Evolutionary conservation across 2,329 filamentous ascomycete genomes (phyloP), one percentile per base, ranked within the genome.

Genomic region (Aspergillus novofumigatus): DNA sequence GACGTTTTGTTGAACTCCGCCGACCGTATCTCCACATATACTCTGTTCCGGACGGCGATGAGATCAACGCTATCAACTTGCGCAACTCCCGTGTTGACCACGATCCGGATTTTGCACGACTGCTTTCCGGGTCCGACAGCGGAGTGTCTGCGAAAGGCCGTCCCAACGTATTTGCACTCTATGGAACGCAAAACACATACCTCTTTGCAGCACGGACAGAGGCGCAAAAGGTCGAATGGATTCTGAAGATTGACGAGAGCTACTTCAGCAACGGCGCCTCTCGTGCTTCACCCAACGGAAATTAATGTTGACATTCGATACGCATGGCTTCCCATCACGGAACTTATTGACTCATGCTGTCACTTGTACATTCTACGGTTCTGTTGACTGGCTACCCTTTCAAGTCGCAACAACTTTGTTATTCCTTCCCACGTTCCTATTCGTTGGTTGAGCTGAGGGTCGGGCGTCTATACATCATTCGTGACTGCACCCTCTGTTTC

Each of bases 161-260:
- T 66, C 82, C 86, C 3, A 88, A 89, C 63, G 90, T 97, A 44
- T 99, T 96, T 81, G 94, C 94, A 11, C 85, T 99, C 52, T 99
- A 97, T 70, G 93, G 91, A 45, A 90, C 89, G 58, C 89, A 94
- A 72, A 97, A 97, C 74, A 96, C 92, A 32, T 99, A 92, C 84
- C 81, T 99, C 44, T 97, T 99, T 73, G 91, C 92, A 14, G 90
- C 92, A 25, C 83, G 92, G 57, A 93, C 86, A 67, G 93, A 97
- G 77, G 83, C 87, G 51, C 92, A 97, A 74, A 96, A 97, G 80
- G 88, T 92, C 65, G 94, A 97, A 72, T 99, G 94, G 94, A 96
- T 99, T 65, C 84, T 95, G 74, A 88, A 89, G 68, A 91, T 99
- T 65, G 94, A 99, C 75, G 89, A 96, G 79, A 90, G 88, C 64